These are phyloP conservation scores for Syzygium malaccense DNA, from an alignment of 441 rosid species.

Conservation along the genomic window DNA sequence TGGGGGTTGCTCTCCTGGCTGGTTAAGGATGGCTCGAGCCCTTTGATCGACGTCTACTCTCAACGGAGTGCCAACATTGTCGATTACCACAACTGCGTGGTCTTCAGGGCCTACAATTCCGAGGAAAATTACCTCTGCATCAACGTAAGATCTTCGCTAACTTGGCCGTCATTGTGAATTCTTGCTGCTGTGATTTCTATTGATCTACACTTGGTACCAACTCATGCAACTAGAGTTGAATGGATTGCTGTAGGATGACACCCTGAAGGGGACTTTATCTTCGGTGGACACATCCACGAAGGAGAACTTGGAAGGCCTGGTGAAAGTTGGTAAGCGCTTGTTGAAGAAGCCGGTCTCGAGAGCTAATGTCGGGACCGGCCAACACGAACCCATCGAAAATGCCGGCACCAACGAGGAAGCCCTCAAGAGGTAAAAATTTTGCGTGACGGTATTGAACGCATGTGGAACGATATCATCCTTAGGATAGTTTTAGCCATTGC, in stretches of 20 bases:
- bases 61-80: conserved; percentile 37
- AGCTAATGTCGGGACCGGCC: conserved; percentile 28
- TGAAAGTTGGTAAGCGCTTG: conserved; percentile 25
- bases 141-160: conserved; percentile 21
- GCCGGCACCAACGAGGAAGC: conserved; percentile 35
- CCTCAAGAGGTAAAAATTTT: conserved; percentile 17
- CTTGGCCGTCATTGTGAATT: not conserved
- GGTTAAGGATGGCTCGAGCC: conserved; percentile 22
- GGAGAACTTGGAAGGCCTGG: conserved; percentile 31
- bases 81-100: conserved; percentile 27
- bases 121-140: conserved; percentile 42
- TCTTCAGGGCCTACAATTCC: conserved; percentile 30
- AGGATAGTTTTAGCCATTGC: not conserved
- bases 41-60: conserved; percentile 26
- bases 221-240: not conserved
- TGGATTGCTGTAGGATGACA: conserved; percentile 27
- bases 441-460: not conserved
- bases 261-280: conserved; percentile 22
- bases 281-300: conserved; percentile 28
- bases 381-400: conserved; percentile 15
- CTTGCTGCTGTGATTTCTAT: not conserved
- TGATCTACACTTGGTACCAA: not conserved
- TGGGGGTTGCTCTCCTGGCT: conserved; percentile 54
- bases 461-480: not conserved
- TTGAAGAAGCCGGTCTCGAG: conserved; percentile 24